Percentiles rank a stretch among this genome's conserved stretches.
phyloP scores from a whole-genome alignment of 108 stramenopile species.

The Mediolabrus comicus region DNA sequence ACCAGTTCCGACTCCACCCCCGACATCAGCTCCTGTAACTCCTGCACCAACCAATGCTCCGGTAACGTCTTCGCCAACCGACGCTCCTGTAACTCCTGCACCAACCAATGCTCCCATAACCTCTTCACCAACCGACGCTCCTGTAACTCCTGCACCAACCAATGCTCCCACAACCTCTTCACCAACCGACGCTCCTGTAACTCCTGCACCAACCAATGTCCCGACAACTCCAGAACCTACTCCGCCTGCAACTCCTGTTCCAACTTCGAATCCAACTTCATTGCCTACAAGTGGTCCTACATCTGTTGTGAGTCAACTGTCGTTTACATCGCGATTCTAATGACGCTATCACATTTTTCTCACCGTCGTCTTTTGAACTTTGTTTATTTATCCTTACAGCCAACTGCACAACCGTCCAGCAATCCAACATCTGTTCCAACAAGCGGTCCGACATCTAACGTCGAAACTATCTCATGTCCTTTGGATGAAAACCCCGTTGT shows the following conservation, averaged over 20 bases:
- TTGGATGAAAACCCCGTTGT: background rate
- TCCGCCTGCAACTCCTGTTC: background rate
- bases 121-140: no score
- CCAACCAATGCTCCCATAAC: no score
- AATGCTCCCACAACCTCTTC: no score
- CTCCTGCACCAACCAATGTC: no score
- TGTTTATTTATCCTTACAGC: background rate
- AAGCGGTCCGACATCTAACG: background rate
- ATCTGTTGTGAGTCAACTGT: background rate
- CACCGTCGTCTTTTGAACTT: background rate
- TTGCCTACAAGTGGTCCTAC: background rate
- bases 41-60: no score
- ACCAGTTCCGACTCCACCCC: no score
- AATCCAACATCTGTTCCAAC: slow-evolving; percentile 10
- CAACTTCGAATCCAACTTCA: background rate
- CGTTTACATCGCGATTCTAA: background rate
- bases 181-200: no score
- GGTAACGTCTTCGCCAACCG: no score
- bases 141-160: no score
- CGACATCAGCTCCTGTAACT: no score
- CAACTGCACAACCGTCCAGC: background rate
- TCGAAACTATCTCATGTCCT: slow-evolving; percentile 5
- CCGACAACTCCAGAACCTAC: background rate
- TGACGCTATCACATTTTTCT: background rate
- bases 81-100: no score